Evolutionary conservation across 805 yeast species (phyloP).

Genomic region (Priceomyces melissophilus): DNA sequence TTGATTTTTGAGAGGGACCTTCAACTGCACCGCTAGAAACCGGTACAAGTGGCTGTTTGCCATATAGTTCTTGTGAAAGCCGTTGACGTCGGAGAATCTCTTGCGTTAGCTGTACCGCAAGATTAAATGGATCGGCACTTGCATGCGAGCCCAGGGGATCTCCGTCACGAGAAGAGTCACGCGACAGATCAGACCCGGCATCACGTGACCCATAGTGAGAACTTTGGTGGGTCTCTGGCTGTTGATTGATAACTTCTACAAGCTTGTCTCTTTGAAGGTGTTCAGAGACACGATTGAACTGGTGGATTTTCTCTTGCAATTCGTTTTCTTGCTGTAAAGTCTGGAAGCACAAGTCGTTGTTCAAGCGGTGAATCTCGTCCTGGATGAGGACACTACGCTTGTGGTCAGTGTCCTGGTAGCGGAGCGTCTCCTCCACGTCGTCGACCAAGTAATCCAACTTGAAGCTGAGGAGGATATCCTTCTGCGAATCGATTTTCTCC

Average conservation of each 20-base stretch:
- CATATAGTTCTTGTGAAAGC: slow-evolving; percentile 15
- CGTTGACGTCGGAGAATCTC: slow-evolving; percentile 20
- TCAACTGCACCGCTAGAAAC: slow-evolving; percentile 14
- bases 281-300: slow-evolving; percentile 12
- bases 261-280: not conserved
- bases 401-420: slow-evolving; percentile 16
- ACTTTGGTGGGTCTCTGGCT: too few relatives aligned
- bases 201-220: too few relatives aligned
- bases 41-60: slow-evolving; percentile 21
- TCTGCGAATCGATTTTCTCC: slow-evolving; percentile 28
- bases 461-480: slow-evolving; percentile 23
- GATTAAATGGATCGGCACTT: slow-evolving; percentile 10
- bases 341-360: slow-evolving; percentile 39
- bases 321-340: slow-evolving; percentile 30
- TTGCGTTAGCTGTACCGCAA: slow-evolving; percentile 25
- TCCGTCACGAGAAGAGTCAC: too few relatives aligned
- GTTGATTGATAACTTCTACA: too few relatives aligned
- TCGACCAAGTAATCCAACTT: slow-evolving; percentile 31
- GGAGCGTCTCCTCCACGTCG: slow-evolving; percentile 15
- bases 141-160: too few relatives aligned
- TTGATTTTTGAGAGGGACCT: slow-evolving; percentile 11
- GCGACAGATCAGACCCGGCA: too few relatives aligned
- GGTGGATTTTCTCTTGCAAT: slow-evolving; percentile 12
- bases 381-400: slow-evolving; percentile 33
- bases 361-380: slow-evolving; percentile 37